Base-by-base conservation (phyloP, 805 yeast genomes). In the Saturnispora besseyi region DNA sequence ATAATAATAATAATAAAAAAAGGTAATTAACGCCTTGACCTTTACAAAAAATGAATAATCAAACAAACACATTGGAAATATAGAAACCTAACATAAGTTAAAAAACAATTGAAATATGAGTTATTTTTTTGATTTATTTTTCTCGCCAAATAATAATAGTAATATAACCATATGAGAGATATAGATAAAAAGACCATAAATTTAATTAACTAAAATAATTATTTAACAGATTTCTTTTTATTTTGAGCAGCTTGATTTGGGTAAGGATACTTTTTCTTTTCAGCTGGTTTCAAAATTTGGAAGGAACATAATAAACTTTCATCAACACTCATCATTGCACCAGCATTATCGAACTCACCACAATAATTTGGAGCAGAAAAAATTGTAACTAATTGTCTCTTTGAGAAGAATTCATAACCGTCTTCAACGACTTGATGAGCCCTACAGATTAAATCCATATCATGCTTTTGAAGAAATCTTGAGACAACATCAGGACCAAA, bases 391-490 rank as follows among this genome's bases (percentile, higher is more conserved):
- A 91, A 78, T 70, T 91, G 98, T 65, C 98, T 84, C 69, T 91
- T 91, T 57, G 93, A 81, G 69, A 93, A 91, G 66, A 91, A 91
- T 74, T 91, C 98, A 70, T 93, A 91, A 58, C 99, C 99, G 70
- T 91, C 99, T 73, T 91, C 99, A 54, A 91, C 99, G 56, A 91
- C 99, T 73, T 91, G 98, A 76, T 91, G 99, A 44, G 98, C 98
- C 67, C 99, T 81, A 73, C 98, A 93, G 62, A 91, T 90, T 63
- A 91, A 80, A 70, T 93, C 98, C 93, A 91, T 87, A 66, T 91
- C 98, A 69, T 91, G 98, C 64, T 89, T 90, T 68, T 91, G 97
- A 67, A 93, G 73, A 67, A 91, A 91, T 70, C 98, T 78, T 58
- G 96, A 86, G 49, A 91, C 98, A 48, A 91, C 98, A 68, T 91